Evolutionary conservation across 768 basidiomycete genomes (phyloP).

Genomic region (Leccinum variicolor): DNA sequence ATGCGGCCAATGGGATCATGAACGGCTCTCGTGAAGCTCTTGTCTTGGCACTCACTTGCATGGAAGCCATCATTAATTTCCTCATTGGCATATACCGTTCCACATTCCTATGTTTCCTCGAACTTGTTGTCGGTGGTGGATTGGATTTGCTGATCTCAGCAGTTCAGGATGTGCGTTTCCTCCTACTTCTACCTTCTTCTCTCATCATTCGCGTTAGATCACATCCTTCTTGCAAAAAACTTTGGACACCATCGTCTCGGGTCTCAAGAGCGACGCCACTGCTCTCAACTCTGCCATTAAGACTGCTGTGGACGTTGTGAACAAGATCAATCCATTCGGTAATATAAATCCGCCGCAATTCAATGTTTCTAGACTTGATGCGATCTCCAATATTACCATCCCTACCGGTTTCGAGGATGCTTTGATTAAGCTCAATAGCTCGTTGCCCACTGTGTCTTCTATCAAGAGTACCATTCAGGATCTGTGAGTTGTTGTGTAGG

Average conservation of each 20-base stretch:
- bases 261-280: constrained; percentile 68
- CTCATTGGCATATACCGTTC: constrained; percentile 91
- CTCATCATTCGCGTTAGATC: constrained; percentile 45
- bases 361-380: constrained; percentile 66
- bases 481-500: constrained; percentile 49
- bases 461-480: constrained; percentile 64
- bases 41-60: constrained; percentile 69
- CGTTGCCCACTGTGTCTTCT: constrained; percentile 74
- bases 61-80: constrained; percentile 90
- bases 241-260: constrained; percentile 57
- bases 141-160: constrained; percentile 78
- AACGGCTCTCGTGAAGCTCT: constrained; percentile 73
- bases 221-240: constrained; percentile 62
- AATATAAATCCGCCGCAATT: constrained; percentile 71
- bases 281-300: constrained; percentile 68
- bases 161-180: constrained; percentile 67
- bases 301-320: constrained; percentile 61
- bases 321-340: constrained; percentile 72
- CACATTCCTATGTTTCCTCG: constrained; percentile 90
- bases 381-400: constrained; percentile 75
- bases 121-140: constrained; percentile 81
- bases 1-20: constrained; percentile 77
- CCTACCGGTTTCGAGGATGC: constrained; percentile 73
- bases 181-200: neutral
- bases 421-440: constrained; percentile 72